A percentile compares a stretch with the other conserved stretches of the same genome.
These are phyloP conservation scores for Fusarium goolgardi DNA, from an alignment of 2,329 filamentous ascomycete species.

Conservation along the genomic window DNA sequence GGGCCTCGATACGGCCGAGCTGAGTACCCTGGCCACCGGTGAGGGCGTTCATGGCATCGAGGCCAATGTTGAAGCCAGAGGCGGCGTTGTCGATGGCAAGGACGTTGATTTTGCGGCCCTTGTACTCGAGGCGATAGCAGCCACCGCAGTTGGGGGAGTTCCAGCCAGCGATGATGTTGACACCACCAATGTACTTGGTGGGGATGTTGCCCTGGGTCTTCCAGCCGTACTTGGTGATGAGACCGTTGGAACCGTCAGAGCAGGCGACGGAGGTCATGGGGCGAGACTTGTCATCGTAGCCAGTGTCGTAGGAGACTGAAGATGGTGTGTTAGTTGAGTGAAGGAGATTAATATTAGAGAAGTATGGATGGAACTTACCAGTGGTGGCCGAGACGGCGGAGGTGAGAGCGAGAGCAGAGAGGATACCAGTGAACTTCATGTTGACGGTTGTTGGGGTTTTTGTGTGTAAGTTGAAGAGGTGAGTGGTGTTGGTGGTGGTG, in stretches of 20 bases:
- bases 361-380: conserved; percentile 41
- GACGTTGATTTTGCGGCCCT: conserved; percentile 63
- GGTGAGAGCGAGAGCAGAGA: conserved; percentile 55
- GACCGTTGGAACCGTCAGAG: conserved; percentile 75
- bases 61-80: conserved; percentile 67
- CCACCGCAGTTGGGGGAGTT: conserved; percentile 68
- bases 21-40: conserved; percentile 62
- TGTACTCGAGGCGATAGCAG: conserved; percentile 68
- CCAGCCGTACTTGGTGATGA: conserved; percentile 72
- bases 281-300: conserved; percentile 72
- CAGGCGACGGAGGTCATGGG: conserved; percentile 70
- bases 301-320: conserved; percentile 75
- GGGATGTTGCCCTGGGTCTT: conserved; percentile 63
- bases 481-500: conserved; percentile 15
- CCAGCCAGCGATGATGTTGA: conserved; percentile 64
- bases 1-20: conserved; percentile 65
- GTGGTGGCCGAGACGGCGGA: conserved; percentile 53
- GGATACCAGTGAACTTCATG: conserved; percentile 59
- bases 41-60: conserved; percentile 65
- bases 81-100: conserved; percentile 66
- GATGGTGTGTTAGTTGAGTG: conserved; percentile 30
- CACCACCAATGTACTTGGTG: conserved; percentile 67
- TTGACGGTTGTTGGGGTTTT: conserved; percentile 45
- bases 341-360: background rate
- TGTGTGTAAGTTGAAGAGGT: conserved; percentile 19